Percentiles rank a stretch among this genome's conserved stretches.
These are phyloP conservation scores for Wickerhamomyces sp. DNA, from an alignment of 1,139 yeast genomes.

Conservation along the genomic window DNA sequence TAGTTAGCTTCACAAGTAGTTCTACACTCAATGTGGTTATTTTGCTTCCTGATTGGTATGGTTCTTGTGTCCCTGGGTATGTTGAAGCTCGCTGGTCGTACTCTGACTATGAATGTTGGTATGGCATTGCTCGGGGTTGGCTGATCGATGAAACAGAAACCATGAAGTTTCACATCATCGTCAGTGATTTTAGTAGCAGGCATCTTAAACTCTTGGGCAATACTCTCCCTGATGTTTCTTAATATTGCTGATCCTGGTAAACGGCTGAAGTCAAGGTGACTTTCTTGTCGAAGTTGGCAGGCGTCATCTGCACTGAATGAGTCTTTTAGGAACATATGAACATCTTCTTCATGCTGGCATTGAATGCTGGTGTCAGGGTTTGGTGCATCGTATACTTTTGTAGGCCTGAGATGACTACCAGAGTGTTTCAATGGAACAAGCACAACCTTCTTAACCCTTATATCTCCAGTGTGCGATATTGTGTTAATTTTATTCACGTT, in stretches of 20 bases:
- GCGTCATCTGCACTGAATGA: neutral
- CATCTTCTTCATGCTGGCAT: conserved; percentile 1
- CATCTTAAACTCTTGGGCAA: conserved; percentile 1
- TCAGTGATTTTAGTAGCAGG: no score
- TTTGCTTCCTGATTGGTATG: no score
- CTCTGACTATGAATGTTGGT: conserved; percentile 2
- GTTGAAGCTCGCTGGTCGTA: neutral
- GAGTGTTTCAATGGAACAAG: conserved; percentile 4
- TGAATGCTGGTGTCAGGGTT: conserved; percentile 2
- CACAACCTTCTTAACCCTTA: conserved; percentile 4
- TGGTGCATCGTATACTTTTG: conserved; percentile 1
- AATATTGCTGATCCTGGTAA: conserved; percentile 3
- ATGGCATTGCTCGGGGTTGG: no score
- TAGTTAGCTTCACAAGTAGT: no score
- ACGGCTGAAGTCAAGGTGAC: neutral
- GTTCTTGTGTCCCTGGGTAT: neutral
- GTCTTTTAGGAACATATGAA: conserved; percentile 1
- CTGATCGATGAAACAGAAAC: neutral
- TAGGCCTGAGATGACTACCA: neutral
- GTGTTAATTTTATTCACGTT: conserved; percentile 4
- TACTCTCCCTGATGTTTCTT: conserved; percentile 2
- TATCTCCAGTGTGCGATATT: neutral
- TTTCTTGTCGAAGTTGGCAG: neutral
- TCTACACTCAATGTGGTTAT: no score
- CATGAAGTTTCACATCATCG: neutral